Percentiles rank a stretch among this genome's conserved stretches.
Conservation (phyloP, 225 moss, liverwort and hornwort species). For the Ulota crispa region DNA sequence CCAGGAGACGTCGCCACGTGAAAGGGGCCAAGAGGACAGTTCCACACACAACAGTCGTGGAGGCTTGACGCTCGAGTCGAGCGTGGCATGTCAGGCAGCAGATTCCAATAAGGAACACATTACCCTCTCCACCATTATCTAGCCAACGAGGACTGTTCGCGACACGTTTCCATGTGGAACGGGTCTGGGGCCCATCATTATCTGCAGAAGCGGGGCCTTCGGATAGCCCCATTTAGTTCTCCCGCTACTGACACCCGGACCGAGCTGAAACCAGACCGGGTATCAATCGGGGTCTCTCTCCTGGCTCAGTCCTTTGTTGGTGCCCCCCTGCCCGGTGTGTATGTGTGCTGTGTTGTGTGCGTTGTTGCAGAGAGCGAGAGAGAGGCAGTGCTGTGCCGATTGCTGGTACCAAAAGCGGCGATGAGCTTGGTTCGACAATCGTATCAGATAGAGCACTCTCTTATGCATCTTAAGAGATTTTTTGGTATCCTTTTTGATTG, state of each 20-base stretch:
- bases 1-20: slow-evolving; percentile 12
- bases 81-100: neutral
- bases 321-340: slow-evolving; percentile 17
- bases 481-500: slow-evolving; percentile 17
- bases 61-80: neutral
- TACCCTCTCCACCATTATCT: slow-evolving; percentile 18
- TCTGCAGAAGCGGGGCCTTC: slow-evolving; percentile 19
- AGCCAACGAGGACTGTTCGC: slow-evolving; percentile 10
- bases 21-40: neutral
- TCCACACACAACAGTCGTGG: neutral
- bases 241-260: neutral
- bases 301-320: slow-evolving; percentile 44
- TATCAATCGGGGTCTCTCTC: neutral
- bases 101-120: neutral
- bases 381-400: slow-evolving; percentile 23
- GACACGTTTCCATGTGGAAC: neutral
- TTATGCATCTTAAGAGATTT: slow-evolving; percentile 20
- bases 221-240: slow-evolving; percentile 15
- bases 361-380: neutral
- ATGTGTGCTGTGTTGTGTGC: neutral
- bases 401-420: slow-evolving; percentile 21
- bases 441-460: neutral
- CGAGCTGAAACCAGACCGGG: neutral
- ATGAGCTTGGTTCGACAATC: slow-evolving; percentile 45
- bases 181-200: slow-evolving; percentile 25